Evolutionary conservation across 192 early-diverging fungal genomes (phyloP).

Genomic region (Coemansia sp.): DNA sequence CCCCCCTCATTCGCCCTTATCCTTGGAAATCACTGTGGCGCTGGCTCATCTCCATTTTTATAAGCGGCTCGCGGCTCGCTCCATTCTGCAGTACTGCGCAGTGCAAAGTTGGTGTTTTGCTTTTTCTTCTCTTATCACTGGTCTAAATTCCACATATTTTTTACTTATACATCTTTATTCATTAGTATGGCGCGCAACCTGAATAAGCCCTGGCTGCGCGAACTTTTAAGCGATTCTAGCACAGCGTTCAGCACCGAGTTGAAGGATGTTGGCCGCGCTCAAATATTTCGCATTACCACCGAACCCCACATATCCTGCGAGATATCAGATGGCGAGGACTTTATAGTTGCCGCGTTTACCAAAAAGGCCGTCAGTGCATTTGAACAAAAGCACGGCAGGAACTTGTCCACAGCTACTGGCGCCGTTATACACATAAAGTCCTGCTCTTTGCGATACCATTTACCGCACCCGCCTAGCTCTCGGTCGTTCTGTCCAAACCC

Average conservation of each 20-base stretch:
- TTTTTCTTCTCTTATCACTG: neutral
- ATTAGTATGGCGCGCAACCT: constrained; percentile 30
- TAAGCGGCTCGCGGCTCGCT: neutral
- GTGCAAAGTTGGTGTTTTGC: neutral
- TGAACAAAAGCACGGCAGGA: constrained; percentile 2
- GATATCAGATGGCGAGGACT: constrained; percentile 44
- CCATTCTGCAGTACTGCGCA: neutral
- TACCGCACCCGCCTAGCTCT: neutral
- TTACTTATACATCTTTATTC: neutral
- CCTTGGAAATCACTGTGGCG: neutral
- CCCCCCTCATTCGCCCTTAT: neutral
- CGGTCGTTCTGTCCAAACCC: constrained; percentile 9
- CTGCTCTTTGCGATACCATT: constrained; percentile 7
- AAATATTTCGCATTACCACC: constrained; percentile 18
- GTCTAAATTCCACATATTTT: neutral
- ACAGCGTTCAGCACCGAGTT: constrained; percentile 3
- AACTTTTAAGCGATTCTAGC: constrained; percentile 6
- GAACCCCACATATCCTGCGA: constrained; percentile 30
- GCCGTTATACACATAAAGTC: constrained; percentile 19
- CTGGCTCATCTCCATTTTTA: neutral
- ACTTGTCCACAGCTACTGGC: neutral
- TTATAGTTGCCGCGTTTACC: constrained; percentile 37
- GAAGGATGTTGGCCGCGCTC: constrained; percentile 24
- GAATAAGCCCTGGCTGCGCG: constrained; percentile 32
- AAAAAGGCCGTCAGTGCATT: constrained; percentile 13